These are phyloP conservation scores for Aquilaria yunnanensis DNA, from an alignment of 345 rosid genomes.

Conservation along the genomic window DNA sequence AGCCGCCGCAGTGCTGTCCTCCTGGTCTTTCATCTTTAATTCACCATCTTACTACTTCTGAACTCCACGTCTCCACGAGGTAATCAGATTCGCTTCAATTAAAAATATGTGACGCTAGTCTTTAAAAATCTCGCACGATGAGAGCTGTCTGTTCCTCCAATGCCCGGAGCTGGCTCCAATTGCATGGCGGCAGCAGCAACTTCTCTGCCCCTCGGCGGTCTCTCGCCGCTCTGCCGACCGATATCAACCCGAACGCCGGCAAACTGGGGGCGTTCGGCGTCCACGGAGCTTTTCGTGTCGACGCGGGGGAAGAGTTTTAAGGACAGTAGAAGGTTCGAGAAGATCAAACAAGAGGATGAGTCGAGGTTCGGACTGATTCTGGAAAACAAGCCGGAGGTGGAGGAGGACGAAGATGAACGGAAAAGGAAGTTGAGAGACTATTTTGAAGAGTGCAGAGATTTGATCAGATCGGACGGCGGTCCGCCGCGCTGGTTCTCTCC, in stretches of 20 bases:
- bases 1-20: too few relatives aligned
- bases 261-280: not conserved
- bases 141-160: too few relatives aligned
- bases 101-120: too few relatives aligned
- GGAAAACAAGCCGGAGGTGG: constrained; percentile 5
- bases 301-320: not conserved
- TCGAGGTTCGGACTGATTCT: constrained; percentile 3
- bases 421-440: constrained; percentile 29
- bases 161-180: not conserved
- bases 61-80: too few relatives aligned
- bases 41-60: too few relatives aligned
- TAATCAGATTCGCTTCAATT: too few relatives aligned
- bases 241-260: not conserved
- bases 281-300: constrained; percentile 3
- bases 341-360: not conserved
- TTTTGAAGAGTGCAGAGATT: constrained; percentile 24
- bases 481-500: constrained; percentile 66
- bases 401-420: constrained; percentile 5
- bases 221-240: not conserved
- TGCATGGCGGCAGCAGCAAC: constrained; percentile 7
- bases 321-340: constrained; percentile 1
- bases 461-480: constrained; percentile 34
- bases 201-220: not conserved
- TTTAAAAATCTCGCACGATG: too few relatives aligned
- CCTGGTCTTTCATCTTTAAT: too few relatives aligned